Evolutionary conservation across 148 eudicot species (phyloP), one percentile per base, ranked within the genome.

Genomic region (Cornus controversa): DNA sequence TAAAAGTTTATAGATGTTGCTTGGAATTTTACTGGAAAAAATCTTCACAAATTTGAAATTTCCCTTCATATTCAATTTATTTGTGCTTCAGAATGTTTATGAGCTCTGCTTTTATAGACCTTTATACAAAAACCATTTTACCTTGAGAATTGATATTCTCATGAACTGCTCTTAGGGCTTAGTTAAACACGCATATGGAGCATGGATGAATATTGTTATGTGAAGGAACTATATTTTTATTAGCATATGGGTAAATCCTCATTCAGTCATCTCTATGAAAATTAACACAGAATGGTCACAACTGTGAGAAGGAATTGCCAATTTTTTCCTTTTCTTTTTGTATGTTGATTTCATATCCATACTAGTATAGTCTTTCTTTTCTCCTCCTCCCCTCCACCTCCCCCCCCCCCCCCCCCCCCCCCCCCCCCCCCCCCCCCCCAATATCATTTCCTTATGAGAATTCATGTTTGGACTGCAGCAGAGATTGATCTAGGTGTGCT

Each of bases 361-460:
- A 10, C 22, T 29, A 57, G 31, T 34, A n/a, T n/a, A n/a, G n/a
- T n/a, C n/a, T n/a, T n/a, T n/a, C n/a, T n/a, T n/a, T n/a, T n/a
- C n/a, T n/a, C n/a, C n/a, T n/a, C n/a, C n/a, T n/a, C n/a, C n/a
- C n/a, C n/a, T n/a, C n/a, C n/a, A n/a, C n/a, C n/a, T n/a, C n/a
- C n/a, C n/a, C n/a, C n/a, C n/a, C n/a, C n/a, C n/a, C n/a, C n/a
- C n/a, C n/a, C n/a, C n/a, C n/a, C n/a, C n/a, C n/a, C n/a, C n/a
- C n/a, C n/a, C n/a, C n/a, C n/a, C n/a, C n/a, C n/a, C n/a, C n/a
- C n/a, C n/a, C n/a, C n/a, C n/a, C n/a, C n/a, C 37, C 6, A 36
- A 36, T 36, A 65, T 75, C 60, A 65, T 45, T 26, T 66, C 11
- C 65, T 76, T 50, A 50, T 76, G 34, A 22, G 42, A 20, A 66